Base-by-base conservation (phyloP, 768 basidiomycete species). In the Lentinus brumalis region DNA sequence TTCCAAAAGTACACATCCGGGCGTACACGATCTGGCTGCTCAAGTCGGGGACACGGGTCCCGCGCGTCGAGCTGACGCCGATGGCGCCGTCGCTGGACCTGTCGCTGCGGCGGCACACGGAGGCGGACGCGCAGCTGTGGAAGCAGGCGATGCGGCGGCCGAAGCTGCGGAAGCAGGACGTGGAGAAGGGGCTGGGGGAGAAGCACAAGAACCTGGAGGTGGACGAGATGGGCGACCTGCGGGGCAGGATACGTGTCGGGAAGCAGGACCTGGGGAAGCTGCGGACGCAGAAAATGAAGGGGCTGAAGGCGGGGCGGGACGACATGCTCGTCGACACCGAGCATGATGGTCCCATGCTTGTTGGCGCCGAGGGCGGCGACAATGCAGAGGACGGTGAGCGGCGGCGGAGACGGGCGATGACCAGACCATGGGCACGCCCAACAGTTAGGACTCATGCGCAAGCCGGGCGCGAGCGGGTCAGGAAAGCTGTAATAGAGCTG, bases 241-340 rank as follows among this genome's bases (percentile, higher is more conserved):
- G 96, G 68, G 97, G 96, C 46, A 82, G 86, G 60, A 85, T 99
- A 31, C 96, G 98, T 74, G 75, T 98, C 57, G 91, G 78, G 60
- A 92, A 86, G 74, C 96, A 99, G 78, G 93, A 98, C 76, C 73
- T 99, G 68, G 76, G 74, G 65, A 91, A 83, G 77, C 69, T 98
- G 75, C 94, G 97, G 81, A 88, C 88, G 59, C 83, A 94, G 71
- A 97, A 97, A 82, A 96, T 98, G 93, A 98, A 97, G 78, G 96
- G 93, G 10, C 74, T 99, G 63, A 91, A 87, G 71, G 71, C 72
- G 38, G 75, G 71, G 44, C 58, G 56, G 26, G 75, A 69, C 49
- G 69, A 70, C 53, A 49, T 29, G 44, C 16, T 53, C 30, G 58
- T 35, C 44, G 66, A 66, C 31, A 53, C 31, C 5, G 60, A 53